Percentiles rank a stretch among this genome's conserved stretches.
Conservation (phyloP, 352 stramenopile genomes). For the Phytophthora macrochlamydospora region DNA sequence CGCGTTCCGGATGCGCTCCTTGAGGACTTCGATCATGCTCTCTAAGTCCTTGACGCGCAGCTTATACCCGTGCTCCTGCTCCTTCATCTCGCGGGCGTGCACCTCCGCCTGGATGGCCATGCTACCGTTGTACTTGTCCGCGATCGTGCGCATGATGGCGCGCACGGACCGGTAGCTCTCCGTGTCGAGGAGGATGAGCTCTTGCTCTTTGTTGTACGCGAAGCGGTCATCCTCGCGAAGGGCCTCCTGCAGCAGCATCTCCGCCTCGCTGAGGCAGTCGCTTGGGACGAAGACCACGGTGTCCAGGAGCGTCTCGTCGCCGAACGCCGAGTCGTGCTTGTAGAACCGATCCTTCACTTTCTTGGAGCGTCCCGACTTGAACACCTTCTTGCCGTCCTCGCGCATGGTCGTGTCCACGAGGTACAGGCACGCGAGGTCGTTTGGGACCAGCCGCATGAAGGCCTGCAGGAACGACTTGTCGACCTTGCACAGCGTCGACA, state of each 20-base stretch:
- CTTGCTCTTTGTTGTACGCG: conserved; percentile 2
- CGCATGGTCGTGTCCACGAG: conserved; percentile 13
- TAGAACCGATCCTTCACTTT: conserved; percentile 10
- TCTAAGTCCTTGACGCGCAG: conserved; percentile 1
- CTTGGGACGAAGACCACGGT: conserved; percentile 7
- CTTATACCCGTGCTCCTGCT: conserved; percentile 1
- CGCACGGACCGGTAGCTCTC: conserved; percentile 2
- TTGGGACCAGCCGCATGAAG: conserved; percentile 11
- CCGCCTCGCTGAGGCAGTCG: conserved; percentile 9
- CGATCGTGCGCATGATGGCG: conserved; percentile 15
- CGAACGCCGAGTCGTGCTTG: conserved; percentile 9
- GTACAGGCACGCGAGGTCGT: conserved; percentile 14
- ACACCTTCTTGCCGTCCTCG: conserved; percentile 13
- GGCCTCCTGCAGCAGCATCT: conserved; percentile 1
- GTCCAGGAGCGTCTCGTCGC: conserved; percentile 4
- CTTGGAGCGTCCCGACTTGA: conserved; percentile 13
- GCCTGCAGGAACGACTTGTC: conserved; percentile 7
- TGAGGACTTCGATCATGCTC: conserved; percentile 4
- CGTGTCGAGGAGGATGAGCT: conserved; percentile 4
- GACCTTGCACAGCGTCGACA: conserved; percentile 5
- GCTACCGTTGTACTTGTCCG: conserved; percentile 6
- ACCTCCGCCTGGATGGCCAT: conserved; percentile 2
- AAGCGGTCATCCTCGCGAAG: conserved; percentile 5
- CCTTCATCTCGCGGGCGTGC: conserved; percentile 2
- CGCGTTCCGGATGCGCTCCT: conserved; percentile 3